Conservation (phyloP, 2,329 filamentous ascomycete species). For the Stromatinia cepivora region DNA sequence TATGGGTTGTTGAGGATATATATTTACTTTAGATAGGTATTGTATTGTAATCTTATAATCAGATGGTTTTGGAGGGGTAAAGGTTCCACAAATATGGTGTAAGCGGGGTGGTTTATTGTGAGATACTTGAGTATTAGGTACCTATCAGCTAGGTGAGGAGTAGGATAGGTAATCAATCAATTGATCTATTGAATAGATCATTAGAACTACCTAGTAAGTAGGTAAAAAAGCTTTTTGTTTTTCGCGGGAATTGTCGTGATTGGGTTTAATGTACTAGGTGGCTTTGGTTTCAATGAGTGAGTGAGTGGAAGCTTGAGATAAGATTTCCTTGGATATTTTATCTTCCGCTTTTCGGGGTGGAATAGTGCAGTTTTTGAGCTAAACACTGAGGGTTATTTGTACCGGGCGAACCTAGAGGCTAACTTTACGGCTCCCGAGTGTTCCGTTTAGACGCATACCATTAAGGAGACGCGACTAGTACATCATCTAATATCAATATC, state of each 20-base stretch:
- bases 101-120: neutral
- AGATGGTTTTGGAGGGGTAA: neutral
- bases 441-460: neutral
- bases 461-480: neutral
- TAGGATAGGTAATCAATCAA: neutral
- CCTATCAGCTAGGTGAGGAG: neutral
- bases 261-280: too few relatives aligned
- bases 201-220: too few relatives aligned
- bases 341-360: neutral
- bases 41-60: too few relatives aligned
- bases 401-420: neutral
- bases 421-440: neutral
- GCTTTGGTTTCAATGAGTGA: too few relatives aligned
- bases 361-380: neutral
- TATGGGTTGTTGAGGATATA: neutral
- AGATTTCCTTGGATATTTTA: neutral
- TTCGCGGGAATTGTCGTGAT: too few relatives aligned
- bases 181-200: neutral
- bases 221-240: too few relatives aligned
- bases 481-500: too few relatives aligned
- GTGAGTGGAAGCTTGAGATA: too few relatives aligned
- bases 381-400: neutral
- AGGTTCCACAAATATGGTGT: slow-evolving; percentile 8
- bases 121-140: too few relatives aligned
- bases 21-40: neutral